Base-by-base conservation (phyloP, 148 eudicot genomes). In the Hydrangea macrophylla region DNA sequence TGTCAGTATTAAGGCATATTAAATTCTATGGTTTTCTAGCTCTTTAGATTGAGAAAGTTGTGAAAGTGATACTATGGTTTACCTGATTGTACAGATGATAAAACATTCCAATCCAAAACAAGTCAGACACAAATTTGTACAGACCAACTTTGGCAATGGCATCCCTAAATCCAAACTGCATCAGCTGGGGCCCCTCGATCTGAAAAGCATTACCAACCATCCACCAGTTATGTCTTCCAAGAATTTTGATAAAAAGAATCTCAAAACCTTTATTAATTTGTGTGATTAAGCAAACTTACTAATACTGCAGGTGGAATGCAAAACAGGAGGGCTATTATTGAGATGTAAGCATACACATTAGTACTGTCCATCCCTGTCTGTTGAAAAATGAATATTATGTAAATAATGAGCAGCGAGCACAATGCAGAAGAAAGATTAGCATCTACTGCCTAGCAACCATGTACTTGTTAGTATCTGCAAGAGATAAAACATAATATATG, bases 291-390 rank as follows among this genome's bases (percentile, higher is more conserved):
- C 30, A 26, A 51, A 65, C 80, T 67, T 67, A 76, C 80, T 55
- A 76, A 25, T 42, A 76, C 30, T 42, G 80, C 80, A 3, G 80
- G 76, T 55, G 80, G 80, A 40, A 76, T 59, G 76, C 80, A 76
- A 45, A 76, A 58, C 40, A 71, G 22, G 24, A 76, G 76, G 36
- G 76, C 80, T 56, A 76, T 76, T 60, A 76, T 76, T 23, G 80
- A 76, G 42, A 71, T 76, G 51, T 76, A 76, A 62, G 80, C 80
- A 32, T 71, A 76, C 26, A 76, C 80, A 53, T 76, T 76, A 0
- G 76, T 76, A 57, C 80, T 76, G 57, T 76, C 80, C 80, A 76
- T 76, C 36, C 80, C 76, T n/a, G 76, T 76, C 80, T 76, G 72
- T 67, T 62, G 20, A 58, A 32, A 32, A 25, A 9, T 1, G 17